Base-by-base conservation (phyloP, 2,329 filamentous ascomycete species). In the Cladosporium halotolerans region DNA sequence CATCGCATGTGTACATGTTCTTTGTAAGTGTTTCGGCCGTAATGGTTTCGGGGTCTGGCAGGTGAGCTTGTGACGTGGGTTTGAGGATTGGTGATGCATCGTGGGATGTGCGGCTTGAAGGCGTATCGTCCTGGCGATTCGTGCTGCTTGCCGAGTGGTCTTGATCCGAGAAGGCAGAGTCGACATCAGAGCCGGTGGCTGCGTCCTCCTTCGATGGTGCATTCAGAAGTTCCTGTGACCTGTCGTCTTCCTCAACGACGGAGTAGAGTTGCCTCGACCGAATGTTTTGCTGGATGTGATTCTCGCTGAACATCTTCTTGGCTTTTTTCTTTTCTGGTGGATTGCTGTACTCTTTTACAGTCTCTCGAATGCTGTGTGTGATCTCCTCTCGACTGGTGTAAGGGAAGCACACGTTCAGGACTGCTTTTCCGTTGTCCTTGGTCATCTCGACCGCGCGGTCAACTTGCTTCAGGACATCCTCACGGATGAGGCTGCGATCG, bases 371-470 rank as follows among this genome's bases (percentile, higher is more conserved):
- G 5, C 92, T 89, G 3, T 87, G 84, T 0, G 92, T 95, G 60
- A 99, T 97, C 68, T 99, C 93, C 65, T 96, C 90, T 59, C 93
- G 82, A 4, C 91, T 95, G 0, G 93, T 97, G 67, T 99, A 99
- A 0, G 93, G 93, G 65, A 97, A 97, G 75, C 93, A 99, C 58
- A 99, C 90, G 68, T 99, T 99, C 48, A 99, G 76, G 31, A 86
- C 79, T 40, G 83, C 82, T 55, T 77, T 79, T 58, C 85, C 86
- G 69, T 99, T 97, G 64, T 88, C 79, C 67, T 85, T 88, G 18
- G 93, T 99, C 76, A 93, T 81, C 38, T 89, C 83, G 31, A 91
- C 86, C 6, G 92, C 91, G 60, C 81, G 84, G 66, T 96, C 89
- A 41, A 97, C 87, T 2, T 91, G 89, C 62, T 90, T 85, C 48